A percentile compares a stretch with the other conserved stretches of the same genome.
Evolutionary conservation across 257 asterid species (phyloP).

Genomic region (Petunia axillaris): DNA sequence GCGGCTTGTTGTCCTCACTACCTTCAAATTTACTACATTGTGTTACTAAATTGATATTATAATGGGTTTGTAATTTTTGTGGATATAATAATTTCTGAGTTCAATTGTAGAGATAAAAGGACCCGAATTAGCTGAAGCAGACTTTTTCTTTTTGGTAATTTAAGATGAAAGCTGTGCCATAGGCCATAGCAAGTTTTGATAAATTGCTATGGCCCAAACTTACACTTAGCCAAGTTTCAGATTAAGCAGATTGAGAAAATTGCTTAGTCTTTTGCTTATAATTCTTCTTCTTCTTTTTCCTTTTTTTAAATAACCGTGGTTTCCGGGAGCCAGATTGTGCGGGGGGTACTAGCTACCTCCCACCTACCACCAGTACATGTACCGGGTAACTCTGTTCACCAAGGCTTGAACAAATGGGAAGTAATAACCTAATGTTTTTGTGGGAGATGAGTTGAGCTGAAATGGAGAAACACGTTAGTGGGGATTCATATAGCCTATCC

Average conservation of each 20-base stretch:
- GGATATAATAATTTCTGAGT: not conserved
- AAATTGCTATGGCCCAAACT: not conserved
- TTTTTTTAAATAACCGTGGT: too few species aligned
- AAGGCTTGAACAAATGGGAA: too few species aligned
- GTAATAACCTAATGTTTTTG: too few species aligned
- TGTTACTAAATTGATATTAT: conserved; percentile 1
- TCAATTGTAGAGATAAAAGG: not conserved
- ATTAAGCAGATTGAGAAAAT: not conserved
- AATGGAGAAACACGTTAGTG: too few species aligned
- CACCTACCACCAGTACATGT: too few species aligned
- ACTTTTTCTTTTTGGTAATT: not conserved
- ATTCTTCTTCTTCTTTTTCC: not conserved
- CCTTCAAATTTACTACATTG: conserved; percentile 9
- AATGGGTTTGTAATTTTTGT: not conserved
- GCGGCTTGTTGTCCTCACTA: not conserved
- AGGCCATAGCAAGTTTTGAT: not conserved
- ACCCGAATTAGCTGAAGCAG: not conserved
- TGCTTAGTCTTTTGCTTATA: not conserved
- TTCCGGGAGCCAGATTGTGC: too few species aligned
- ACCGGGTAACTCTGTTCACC: too few species aligned
- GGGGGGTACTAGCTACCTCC: too few species aligned
- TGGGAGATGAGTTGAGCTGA: too few species aligned
- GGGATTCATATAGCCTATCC: too few species aligned
- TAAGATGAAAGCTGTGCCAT: not conserved
- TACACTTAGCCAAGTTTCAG: not conserved